phyloP scores from a whole-genome alignment of 257 asterid genomes.

The Solanum chiquidenum region DNA sequence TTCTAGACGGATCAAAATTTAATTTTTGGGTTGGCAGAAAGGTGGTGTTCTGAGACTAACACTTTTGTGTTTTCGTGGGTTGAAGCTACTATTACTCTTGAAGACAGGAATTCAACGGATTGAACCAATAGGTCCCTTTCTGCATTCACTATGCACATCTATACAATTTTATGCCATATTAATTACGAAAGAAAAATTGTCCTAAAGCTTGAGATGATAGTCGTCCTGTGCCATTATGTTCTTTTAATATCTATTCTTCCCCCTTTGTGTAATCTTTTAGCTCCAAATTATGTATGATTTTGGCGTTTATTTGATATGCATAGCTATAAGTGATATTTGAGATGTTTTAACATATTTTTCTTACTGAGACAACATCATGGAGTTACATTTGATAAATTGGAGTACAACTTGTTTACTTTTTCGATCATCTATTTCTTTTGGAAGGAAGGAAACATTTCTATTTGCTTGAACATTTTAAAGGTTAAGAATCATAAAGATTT shows the following conservation, averaged over 20 bases:
- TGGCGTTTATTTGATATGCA: background rate
- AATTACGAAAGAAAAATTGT: background rate
- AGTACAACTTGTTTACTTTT: background rate
- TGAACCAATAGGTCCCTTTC: background rate
- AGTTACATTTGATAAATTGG: background rate
- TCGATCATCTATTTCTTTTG: background rate
- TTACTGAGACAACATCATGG: background rate
- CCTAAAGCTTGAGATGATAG: background rate
- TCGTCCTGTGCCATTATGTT: background rate
- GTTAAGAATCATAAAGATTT: background rate
- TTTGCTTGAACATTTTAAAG: background rate
- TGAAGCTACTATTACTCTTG: background rate
- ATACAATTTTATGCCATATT: background rate
- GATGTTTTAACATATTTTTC: background rate
- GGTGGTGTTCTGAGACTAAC: background rate
- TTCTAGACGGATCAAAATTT: background rate
- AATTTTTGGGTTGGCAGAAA: background rate
- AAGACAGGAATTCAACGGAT: background rate
- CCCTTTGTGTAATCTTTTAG: background rate
- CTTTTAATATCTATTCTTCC: background rate
- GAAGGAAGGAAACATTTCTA: background rate
- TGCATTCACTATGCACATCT: background rate
- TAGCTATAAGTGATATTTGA: background rate
- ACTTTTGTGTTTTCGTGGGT: no score
- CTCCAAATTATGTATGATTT: background rate